Conservation (phyloP, 2,329 filamentous ascomycete genomes). For the Colletotrichum eleusines region DNA sequence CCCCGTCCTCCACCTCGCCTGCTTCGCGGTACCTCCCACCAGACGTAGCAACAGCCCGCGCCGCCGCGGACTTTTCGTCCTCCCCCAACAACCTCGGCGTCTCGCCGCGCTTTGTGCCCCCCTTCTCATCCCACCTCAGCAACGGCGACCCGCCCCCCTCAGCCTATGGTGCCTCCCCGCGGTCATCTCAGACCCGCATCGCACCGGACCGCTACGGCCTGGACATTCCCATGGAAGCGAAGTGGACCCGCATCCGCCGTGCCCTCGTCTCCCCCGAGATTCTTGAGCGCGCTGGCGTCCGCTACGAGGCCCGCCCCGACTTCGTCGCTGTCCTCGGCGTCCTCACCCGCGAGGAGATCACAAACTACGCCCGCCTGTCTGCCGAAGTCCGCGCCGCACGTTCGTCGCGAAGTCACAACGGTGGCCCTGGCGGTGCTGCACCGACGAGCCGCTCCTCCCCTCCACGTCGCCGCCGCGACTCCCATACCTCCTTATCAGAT, state of each 20-base stretch:
- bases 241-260: slow-evolving; percentile 70
- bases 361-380: slow-evolving; percentile 63
- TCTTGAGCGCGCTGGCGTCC: slow-evolving; percentile 64
- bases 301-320: slow-evolving; percentile 70
- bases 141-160: slow-evolving; percentile 38
- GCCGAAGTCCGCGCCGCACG: slow-evolving; percentile 60
- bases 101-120: slow-evolving; percentile 56
- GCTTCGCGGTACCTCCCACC: slow-evolving; percentile 50
- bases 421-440: slow-evolving; percentile 31
- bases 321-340: slow-evolving; percentile 72
- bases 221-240: slow-evolving; percentile 67
- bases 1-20: slow-evolving; percentile 51
- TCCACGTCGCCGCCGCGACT: slow-evolving; percentile 11
- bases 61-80: slow-evolving; percentile 49
- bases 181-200: slow-evolving; percentile 53
- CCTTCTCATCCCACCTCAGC: slow-evolving; percentile 47
- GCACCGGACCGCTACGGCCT: slow-evolving; percentile 69
- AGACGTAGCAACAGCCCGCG: slow-evolving; percentile 48
- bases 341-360: slow-evolving; percentile 64
- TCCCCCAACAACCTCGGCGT: slow-evolving; percentile 52
- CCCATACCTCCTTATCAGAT: slow-evolving; percentile 43
- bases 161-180: slow-evolving; percentile 39
- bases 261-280: slow-evolving; percentile 69
- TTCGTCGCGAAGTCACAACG: slow-evolving; percentile 21
- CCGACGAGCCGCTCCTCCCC: slow-evolving; percentile 19